Percentiles rank a stretch among this genome's conserved stretches.
Evolutionary conservation across 139 green algal species (phyloP).

Genomic region (Tetraselmis chui): DNA sequence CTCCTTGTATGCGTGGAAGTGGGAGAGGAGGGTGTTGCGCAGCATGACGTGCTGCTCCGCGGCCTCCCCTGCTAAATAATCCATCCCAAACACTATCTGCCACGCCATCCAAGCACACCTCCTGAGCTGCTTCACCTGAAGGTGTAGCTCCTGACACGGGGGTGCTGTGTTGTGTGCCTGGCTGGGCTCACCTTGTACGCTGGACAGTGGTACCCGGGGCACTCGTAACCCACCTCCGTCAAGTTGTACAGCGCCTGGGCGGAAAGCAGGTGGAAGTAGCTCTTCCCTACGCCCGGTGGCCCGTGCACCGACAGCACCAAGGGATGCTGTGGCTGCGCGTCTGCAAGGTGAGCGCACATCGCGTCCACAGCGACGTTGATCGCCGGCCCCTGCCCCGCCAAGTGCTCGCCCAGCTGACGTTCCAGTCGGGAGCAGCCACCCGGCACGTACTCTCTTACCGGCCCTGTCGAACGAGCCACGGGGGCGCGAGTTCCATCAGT

Average conservation of each 20-base stretch:
- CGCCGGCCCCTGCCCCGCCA: constrained; percentile 73
- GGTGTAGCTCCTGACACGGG: too few relatives aligned
- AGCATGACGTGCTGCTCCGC: constrained; percentile 48
- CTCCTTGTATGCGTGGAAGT: constrained; percentile 26
- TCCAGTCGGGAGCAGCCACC: constrained; percentile 56
- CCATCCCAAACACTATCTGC: constrained; percentile 80
- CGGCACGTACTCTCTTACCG: constrained; percentile 31
- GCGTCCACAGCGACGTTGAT: constrained; percentile 50
- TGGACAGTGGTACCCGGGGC: constrained; percentile 51
- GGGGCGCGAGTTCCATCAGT: too few relatives aligned
- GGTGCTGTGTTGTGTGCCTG: neutral
- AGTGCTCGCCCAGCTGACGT: constrained; percentile 31
- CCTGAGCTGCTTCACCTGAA: too few relatives aligned
- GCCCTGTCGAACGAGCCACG: too few relatives aligned
- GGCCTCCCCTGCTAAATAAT: constrained; percentile 51
- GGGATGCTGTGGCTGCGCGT: constrained; percentile 41
- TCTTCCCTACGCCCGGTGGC: constrained; percentile 86
- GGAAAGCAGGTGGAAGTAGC: constrained; percentile 60
- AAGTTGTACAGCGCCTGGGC: constrained; percentile 71
- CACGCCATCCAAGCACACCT: too few relatives aligned
- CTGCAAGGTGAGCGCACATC: constrained; percentile 68
- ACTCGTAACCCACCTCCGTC: constrained; percentile 17
- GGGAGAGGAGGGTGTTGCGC: constrained; percentile 43
- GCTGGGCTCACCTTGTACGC: constrained; percentile 59
- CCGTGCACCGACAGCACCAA: constrained; percentile 82